These are phyloP conservation scores for Zygoascus tannicola DNA, from an alignment of 805 yeast genomes.

Conservation along the genomic window DNA sequence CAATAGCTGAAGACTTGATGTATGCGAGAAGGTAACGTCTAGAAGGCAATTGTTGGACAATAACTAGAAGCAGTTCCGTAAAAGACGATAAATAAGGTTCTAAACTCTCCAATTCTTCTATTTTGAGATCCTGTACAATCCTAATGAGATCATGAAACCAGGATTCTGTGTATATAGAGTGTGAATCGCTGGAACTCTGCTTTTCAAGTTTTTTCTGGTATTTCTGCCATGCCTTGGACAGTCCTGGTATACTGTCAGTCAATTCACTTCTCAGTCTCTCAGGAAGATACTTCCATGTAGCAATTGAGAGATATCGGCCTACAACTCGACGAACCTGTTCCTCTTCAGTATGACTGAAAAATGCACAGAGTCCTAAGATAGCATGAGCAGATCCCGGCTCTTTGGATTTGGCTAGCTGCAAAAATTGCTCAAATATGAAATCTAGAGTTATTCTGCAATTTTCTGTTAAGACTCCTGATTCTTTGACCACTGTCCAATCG, in stretches of 20 bases:
- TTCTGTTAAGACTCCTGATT: background rate
- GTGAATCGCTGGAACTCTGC: background rate
- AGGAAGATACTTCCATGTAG: constrained; percentile 28
- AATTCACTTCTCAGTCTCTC: constrained; percentile 13
- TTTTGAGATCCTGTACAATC: no score
- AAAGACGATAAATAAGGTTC: background rate
- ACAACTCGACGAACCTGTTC: constrained; percentile 19
- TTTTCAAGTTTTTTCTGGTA: constrained; percentile 12
- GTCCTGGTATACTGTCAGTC: constrained; percentile 13
- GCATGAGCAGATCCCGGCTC: background rate
- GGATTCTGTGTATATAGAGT: background rate
- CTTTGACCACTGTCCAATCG: background rate
- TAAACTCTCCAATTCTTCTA: background rate
- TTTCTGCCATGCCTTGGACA: constrained; percentile 21
- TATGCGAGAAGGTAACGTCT: constrained; percentile 26
- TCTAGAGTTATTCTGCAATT: background rate
- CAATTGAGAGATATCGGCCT: constrained; percentile 29
- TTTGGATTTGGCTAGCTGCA: background rate
- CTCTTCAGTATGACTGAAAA: constrained; percentile 21
- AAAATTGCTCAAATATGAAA: background rate
- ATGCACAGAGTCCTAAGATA: background rate
- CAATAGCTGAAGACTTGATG: background rate
- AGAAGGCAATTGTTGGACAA: constrained; percentile 36
- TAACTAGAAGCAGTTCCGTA: constrained; percentile 22
- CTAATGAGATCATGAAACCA: background rate